Evolutionary conservation across 2,329 filamentous ascomycete species (phyloP).

Genomic region (Phaeosphaeriaceae sp.): DNA sequence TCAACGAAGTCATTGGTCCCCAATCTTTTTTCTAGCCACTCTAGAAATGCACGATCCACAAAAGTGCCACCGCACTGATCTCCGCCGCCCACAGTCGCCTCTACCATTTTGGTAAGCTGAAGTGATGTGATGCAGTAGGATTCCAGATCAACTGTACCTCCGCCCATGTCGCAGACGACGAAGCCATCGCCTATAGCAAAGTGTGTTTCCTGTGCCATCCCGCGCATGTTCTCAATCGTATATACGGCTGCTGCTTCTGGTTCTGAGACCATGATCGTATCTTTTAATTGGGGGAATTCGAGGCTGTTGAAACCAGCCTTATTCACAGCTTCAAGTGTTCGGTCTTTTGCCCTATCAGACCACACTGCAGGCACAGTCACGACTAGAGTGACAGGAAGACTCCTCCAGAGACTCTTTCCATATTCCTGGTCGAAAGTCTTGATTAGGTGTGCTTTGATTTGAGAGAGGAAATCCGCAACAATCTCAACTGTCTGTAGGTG

Average conservation of each 20-base stretch:
- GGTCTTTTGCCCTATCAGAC: conserved; percentile 30
- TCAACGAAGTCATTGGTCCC: conserved; percentile 25
- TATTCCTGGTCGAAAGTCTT: conserved; percentile 30
- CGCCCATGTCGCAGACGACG: conserved; percentile 39
- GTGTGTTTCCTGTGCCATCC: conserved; percentile 13
- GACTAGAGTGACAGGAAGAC: conserved; percentile 25
- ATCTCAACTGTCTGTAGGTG: conserved; percentile 33
- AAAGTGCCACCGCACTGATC: conserved; percentile 39
- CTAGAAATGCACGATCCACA: conserved; percentile 30
- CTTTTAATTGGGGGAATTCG: conserved; percentile 13
- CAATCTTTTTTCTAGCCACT: conserved; percentile 29
- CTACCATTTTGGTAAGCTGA: conserved; percentile 22
- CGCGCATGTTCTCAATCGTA: conserved; percentile 22
- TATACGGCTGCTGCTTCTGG: conserved; percentile 39
- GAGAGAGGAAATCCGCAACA: conserved; percentile 34
- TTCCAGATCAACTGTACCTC: conserved; percentile 39
- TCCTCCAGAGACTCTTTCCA: conserved; percentile 22
- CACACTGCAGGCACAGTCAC: conserved; percentile 36
- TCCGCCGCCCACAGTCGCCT: conserved; percentile 29
- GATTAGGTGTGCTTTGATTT: conserved; percentile 27
- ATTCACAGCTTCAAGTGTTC: conserved; percentile 22
- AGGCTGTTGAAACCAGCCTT: conserved; percentile 27
- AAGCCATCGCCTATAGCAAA: conserved; percentile 28
- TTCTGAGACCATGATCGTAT: conserved; percentile 15
- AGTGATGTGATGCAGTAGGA: conserved; percentile 23